These are phyloP conservation scores for Fomitopsis pulvina DNA, from an alignment of 768 basidiomycete genomes.

Conservation along the genomic window DNA sequence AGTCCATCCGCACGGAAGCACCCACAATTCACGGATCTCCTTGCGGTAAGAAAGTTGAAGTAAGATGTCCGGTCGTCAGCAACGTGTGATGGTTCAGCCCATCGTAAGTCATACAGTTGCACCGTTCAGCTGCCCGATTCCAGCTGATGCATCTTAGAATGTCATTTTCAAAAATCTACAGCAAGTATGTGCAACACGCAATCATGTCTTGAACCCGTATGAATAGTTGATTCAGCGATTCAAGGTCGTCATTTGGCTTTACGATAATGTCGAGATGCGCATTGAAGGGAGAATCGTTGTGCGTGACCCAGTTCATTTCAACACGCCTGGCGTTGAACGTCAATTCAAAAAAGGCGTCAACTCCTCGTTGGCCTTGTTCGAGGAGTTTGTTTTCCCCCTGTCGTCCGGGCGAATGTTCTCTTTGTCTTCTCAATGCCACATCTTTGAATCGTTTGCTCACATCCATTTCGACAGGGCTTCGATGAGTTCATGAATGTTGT, in stretches of 20 bases:
- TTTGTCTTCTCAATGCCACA: not conserved
- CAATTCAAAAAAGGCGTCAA: slow-evolving; percentile 30
- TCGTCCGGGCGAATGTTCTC: not conserved
- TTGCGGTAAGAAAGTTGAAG: slow-evolving; percentile 7
- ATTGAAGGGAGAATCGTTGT: slow-evolving; percentile 96
- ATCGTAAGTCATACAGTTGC: slow-evolving; percentile 55
- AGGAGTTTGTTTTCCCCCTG: slow-evolving; percentile 6
- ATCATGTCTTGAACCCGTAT: slow-evolving; percentile 5
- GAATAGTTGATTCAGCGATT: slow-evolving; percentile 44
- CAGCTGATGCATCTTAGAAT: slow-evolving; percentile 46
- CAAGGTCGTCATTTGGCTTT: slow-evolving; percentile 91
- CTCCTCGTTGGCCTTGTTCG: not conserved
- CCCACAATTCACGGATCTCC: not conserved
- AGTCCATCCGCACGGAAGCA: not conserved
- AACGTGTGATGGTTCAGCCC: slow-evolving; percentile 99
- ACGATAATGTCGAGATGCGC: slow-evolving; percentile 94
- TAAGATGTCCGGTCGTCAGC: slow-evolving; percentile 86
- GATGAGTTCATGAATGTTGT: slow-evolving; percentile 99
- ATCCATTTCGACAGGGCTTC: slow-evolving; percentile 64
- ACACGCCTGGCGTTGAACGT: slow-evolving; percentile 34
- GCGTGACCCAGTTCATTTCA: slow-evolving; percentile 32
- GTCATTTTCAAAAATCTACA: slow-evolving; percentile 98
- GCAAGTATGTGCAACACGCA: slow-evolving; percentile 47
- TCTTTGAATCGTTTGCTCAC: slow-evolving; percentile 18
- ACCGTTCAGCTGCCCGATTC: not conserved